Evolutionary conservation across 805 yeast species (phyloP).

Genomic region (Zygosaccharomyces kombuchaensis): DNA sequence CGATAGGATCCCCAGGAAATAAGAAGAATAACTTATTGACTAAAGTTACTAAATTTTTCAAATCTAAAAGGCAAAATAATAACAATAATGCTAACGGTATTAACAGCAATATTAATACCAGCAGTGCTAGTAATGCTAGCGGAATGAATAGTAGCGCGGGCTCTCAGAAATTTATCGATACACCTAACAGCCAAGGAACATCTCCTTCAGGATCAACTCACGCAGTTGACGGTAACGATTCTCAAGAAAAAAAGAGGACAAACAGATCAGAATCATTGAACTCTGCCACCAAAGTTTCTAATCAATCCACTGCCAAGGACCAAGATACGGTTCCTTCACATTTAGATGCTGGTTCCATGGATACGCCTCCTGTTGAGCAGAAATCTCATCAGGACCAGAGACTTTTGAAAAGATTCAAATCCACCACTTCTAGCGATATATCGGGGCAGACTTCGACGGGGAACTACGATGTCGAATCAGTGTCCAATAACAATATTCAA

Average conservation of each 20-base stretch:
- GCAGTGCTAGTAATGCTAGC: constrained; percentile 1
- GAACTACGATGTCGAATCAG: constrained; percentile 26
- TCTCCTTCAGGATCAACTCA: constrained; percentile 4
- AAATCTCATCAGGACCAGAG: constrained; percentile 8
- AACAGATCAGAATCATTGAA: constrained; percentile 14
- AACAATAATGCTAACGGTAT: constrained; percentile 1
- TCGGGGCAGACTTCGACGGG: constrained; percentile 32
- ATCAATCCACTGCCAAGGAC: constrained; percentile 9
- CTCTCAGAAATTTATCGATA: constrained; percentile 4
- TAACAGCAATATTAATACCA: constrained; percentile 1
- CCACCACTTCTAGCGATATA: constrained; percentile 27
- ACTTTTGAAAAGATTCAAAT: constrained; percentile 25
- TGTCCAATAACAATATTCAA: constrained; percentile 7
- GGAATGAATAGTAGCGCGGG: background rate
- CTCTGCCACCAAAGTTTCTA: constrained; percentile 7
- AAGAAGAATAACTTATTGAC: constrained; percentile 32
- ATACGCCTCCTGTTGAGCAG: background rate
- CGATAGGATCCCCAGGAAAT: constrained; percentile 3
- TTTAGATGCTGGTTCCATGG: constrained; percentile 1
- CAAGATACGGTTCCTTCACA: constrained; percentile 3
- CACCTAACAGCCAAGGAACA: constrained; percentile 8
- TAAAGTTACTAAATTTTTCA: constrained; percentile 35
- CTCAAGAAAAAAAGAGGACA: constrained; percentile 11
- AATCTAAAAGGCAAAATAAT: constrained; percentile 18
- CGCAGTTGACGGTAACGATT: constrained; percentile 4